These are phyloP conservation scores for Thecaphora frezii DNA, from an alignment of 1,284 basidiomycete genomes.

Conservation along the genomic window DNA sequence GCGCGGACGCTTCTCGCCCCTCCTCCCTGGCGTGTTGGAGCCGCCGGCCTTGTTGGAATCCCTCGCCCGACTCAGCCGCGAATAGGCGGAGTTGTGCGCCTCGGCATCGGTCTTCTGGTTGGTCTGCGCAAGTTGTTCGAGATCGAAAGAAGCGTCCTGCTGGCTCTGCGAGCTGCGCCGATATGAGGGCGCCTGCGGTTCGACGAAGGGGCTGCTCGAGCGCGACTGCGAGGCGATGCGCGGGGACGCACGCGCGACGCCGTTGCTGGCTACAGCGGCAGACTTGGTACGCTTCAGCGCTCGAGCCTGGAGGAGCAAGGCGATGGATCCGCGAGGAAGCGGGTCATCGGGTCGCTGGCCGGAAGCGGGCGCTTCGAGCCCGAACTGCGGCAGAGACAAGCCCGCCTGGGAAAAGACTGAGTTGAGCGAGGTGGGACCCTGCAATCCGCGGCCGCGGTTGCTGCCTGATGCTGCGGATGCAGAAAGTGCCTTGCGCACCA, in stretches of 20 bases:
- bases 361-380: conserved; percentile 6
- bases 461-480: no score
- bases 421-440: conserved; percentile 15
- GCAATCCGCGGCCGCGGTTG: conserved; percentile 10
- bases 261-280: not conserved
- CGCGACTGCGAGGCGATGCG: conserved; percentile 1
- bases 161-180: conserved; percentile 10
- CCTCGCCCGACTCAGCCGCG: conserved; percentile 7
- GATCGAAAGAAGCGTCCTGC: no score
- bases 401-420: conserved; percentile 35
- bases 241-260: conserved; percentile 11
- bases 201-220: not conserved
- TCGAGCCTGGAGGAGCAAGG: conserved; percentile 24
- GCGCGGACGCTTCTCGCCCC: conserved; percentile 35
- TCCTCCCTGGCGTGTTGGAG: conserved; percentile 29
- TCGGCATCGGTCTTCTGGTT: not conserved
- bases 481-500: not conserved
- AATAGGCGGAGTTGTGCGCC: conserved; percentile 12
- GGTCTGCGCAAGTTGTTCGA: not conserved
- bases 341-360: conserved; percentile 43
- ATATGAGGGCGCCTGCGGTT: conserved; percentile 2
- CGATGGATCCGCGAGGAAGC: conserved; percentile 35
- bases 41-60: conserved; percentile 1
- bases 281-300: conserved; percentile 2
- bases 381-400: conserved; percentile 17